Evolutionary conservation across 1,284 basidiomycete species (phyloP), one percentile per base, ranked within the genome.

Genomic region (Apiotrichum sp.): DNA sequence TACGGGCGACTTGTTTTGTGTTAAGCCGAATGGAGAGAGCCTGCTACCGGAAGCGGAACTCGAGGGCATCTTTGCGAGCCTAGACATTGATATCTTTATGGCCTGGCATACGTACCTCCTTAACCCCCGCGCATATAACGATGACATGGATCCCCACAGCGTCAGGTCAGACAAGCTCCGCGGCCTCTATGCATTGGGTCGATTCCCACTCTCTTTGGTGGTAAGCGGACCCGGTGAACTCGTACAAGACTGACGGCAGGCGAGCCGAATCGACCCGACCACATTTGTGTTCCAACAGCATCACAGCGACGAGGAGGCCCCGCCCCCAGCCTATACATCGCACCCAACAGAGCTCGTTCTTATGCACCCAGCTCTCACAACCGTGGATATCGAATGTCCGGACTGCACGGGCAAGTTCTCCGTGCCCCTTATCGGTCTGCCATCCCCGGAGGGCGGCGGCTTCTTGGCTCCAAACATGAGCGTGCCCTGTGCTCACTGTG

Each of bases 41-140:
- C 14, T 4, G 13, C 40, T 9, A n/a, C 4, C 39, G 7, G 36
- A 38, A 7, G 10, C 11, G 1, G 33, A 53, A 31, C 4, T 58
- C 6, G 43, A 48, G 31, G 29, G 11, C 16, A 36, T 48, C n/a
- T 42, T 60, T 16, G 41, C 48, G 14, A 22, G 16, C 14, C 35
- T 47, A 34, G 60, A 65, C 33, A 52, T 70, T 40, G 64, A 60
- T 31, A 53, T 70, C 4, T 47, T 72, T 52, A 68, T 70, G 67
- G 58, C 56, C 13, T 72, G 71, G 71, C 69, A 70, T 59, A 56
- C 65, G 6, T 66, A 70, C 55, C 58, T 69, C 54, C 63, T 72
- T 58, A 71, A 70, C 53, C 71, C 71, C 9, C 43, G 50, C 31
- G 51, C 42, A 14, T 69, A 66, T 45, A 47, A 58, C 3, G 50